Conservation (phyloP, 2,329 filamentous ascomycete species). For the Penicillium sp. region DNA sequence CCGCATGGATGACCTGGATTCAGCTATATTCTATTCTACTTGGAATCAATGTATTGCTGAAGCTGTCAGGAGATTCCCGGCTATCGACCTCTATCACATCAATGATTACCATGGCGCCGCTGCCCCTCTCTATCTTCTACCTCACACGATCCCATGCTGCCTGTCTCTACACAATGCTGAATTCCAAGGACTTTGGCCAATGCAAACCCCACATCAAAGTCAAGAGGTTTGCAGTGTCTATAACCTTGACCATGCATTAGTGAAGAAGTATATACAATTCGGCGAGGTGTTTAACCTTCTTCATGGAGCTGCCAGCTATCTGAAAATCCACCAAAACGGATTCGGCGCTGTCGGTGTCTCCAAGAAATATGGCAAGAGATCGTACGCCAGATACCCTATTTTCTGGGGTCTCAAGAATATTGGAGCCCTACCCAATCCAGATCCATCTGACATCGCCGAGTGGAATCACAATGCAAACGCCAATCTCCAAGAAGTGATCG, state of each 20-base stretch:
- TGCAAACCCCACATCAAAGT: conserved; percentile 59
- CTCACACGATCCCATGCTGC: conserved; percentile 59
- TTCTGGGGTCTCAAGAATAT: conserved; percentile 66
- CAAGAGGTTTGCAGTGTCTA: conserved; percentile 65
- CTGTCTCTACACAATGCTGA: conserved; percentile 67
- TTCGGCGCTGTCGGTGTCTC: conserved; percentile 67
- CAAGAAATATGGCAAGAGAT: conserved; percentile 66
- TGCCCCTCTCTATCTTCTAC: conserved; percentile 63
- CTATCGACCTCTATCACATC: conserved; percentile 65
- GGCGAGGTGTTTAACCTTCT: conserved; percentile 68
- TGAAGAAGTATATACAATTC: conserved; percentile 63
- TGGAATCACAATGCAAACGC: conserved; percentile 57
- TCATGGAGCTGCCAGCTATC: conserved; percentile 63
- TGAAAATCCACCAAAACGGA: conserved; percentile 64
- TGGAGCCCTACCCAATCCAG: conserved; percentile 63
- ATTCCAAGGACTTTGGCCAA: conserved; percentile 68
- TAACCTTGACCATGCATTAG: conserved; percentile 63
- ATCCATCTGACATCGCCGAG: conserved; percentile 62
- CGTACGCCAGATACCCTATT: conserved; percentile 65
- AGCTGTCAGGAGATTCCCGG: conserved; percentile 59
- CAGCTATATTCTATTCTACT: conserved; percentile 65
- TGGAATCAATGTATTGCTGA: conserved; percentile 70
- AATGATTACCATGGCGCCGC: conserved; percentile 65
- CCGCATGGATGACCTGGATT: conserved; percentile 67
- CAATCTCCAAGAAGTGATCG: conserved; percentile 54